Conservation (phyloP, 768 basidiomycete genomes). For the Boletus fagicola region DNA sequence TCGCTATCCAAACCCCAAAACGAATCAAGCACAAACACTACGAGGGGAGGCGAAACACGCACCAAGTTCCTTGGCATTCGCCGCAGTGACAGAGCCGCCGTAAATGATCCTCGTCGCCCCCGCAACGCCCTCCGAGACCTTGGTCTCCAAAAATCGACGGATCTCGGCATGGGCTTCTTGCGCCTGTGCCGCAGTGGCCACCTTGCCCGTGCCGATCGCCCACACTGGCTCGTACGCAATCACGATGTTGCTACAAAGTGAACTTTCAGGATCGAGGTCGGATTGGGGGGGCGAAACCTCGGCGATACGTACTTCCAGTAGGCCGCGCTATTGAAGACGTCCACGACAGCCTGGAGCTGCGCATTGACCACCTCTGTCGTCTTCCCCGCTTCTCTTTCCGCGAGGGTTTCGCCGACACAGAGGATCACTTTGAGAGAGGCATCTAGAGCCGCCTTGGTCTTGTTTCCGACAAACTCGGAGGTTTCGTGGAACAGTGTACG, state of each 20-base stretch:
- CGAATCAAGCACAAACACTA: not conserved
- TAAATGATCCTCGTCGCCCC: constrained; percentile 85
- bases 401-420: constrained; percentile 93
- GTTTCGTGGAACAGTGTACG: constrained; percentile 90
- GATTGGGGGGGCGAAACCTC: not conserved
- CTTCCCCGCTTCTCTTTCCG: constrained; percentile 75
- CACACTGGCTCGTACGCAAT: constrained; percentile 97
- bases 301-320: constrained; percentile 75
- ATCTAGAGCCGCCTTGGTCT: constrained; percentile 81
- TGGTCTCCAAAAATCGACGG: constrained; percentile 65
- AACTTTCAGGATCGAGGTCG: not conserved
- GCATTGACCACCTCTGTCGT: constrained; percentile 78
- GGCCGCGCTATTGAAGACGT: constrained; percentile 47
- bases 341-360: constrained; percentile 77
- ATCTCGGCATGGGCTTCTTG: constrained; percentile 88
- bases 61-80: constrained; percentile 88
- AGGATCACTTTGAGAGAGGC: constrained; percentile 82
- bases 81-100: constrained; percentile 90
- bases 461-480: constrained; percentile 77
- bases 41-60: constrained; percentile 27
- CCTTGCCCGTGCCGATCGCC: constrained; percentile 98
- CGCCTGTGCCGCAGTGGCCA: constrained; percentile 88
- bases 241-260: constrained; percentile 68
- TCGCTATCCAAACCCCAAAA: constrained; percentile 42
- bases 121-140: constrained; percentile 69